Evolutionary conservation across 202 grass and related monocot genomes (phyloP).

Genomic region (Eragrostis tef): DNA sequence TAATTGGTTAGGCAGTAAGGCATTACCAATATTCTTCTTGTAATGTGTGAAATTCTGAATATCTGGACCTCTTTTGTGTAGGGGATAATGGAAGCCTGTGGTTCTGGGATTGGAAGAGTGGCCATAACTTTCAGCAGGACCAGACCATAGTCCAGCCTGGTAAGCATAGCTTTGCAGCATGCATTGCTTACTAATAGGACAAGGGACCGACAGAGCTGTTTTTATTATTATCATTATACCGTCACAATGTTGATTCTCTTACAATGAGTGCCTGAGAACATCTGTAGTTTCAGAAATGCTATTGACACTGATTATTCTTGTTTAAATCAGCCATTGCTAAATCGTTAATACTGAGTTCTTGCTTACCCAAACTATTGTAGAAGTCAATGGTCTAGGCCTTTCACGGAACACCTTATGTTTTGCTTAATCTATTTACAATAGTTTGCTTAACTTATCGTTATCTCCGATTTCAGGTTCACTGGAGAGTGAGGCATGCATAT

Average conservation of each 20-base stretch:
- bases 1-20: not conserved
- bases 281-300: slow-evolving; percentile 5
- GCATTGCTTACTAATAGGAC: not conserved
- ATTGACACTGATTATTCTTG: not conserved
- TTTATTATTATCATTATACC: not conserved
- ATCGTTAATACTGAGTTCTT: not conserved
- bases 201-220: not conserved
- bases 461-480: slow-evolving; percentile 68
- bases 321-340: not conserved
- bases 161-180: slow-evolving; percentile 36
- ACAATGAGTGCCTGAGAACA: not conserved
- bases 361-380: not conserved
- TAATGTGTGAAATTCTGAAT: not conserved
- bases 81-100: slow-evolving; percentile 99
- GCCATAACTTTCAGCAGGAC: slow-evolving; percentile 95
- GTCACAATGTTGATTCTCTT: not conserved
- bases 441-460: not conserved
- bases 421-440: not conserved
- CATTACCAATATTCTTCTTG: not conserved
- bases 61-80: slow-evolving; percentile 39
- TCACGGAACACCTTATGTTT: not conserved
- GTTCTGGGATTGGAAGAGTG: slow-evolving; percentile 99
- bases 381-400: not conserved
- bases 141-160: slow-evolving; percentile 98
- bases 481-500: slow-evolving; percentile 90